Evolutionary conservation across 2,329 filamentous ascomycete genomes (phyloP).

Genomic region (Niveomyces coronatus): DNA sequence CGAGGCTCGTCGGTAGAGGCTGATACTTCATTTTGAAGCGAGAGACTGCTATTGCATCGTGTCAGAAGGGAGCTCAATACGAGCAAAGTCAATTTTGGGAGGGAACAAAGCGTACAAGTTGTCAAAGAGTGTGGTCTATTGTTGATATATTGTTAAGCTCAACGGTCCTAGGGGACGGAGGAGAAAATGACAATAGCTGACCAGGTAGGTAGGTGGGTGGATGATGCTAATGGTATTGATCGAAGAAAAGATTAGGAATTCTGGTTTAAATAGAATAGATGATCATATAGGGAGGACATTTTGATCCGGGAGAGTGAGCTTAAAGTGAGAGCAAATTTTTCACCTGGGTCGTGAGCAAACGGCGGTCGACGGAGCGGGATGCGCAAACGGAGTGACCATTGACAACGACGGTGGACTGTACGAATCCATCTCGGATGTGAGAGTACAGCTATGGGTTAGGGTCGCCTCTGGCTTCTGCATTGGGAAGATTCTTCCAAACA

Average conservation of each 20-base stretch:
- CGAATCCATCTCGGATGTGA: neutral
- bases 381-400: neutral
- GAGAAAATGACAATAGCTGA: neutral
- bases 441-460: too few species aligned
- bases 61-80: neutral
- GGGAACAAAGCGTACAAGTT: too few species aligned
- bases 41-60: neutral
- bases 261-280: neutral
- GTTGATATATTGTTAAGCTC: too few species aligned
- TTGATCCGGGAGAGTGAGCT: conserved; percentile 5
- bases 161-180: too few species aligned
- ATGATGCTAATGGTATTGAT: neutral
- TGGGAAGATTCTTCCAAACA: conserved; percentile 4
- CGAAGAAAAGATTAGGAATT: too few species aligned
- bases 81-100: neutral
- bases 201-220: neutral
- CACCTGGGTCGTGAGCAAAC: neutral
- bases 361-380: neutral
- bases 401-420: neutral
- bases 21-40: neutral
- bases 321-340: conserved; percentile 3
- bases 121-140: too few species aligned
- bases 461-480: neutral
- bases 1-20: neutral
- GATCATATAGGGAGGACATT: too few species aligned